A percentile compares a stretch with the other conserved stretches of the same genome.
Evolutionary conservation across 1,284 basidiomycete genomes (phyloP).

Genomic region (Phellopilus nigrolimitatus): DNA sequence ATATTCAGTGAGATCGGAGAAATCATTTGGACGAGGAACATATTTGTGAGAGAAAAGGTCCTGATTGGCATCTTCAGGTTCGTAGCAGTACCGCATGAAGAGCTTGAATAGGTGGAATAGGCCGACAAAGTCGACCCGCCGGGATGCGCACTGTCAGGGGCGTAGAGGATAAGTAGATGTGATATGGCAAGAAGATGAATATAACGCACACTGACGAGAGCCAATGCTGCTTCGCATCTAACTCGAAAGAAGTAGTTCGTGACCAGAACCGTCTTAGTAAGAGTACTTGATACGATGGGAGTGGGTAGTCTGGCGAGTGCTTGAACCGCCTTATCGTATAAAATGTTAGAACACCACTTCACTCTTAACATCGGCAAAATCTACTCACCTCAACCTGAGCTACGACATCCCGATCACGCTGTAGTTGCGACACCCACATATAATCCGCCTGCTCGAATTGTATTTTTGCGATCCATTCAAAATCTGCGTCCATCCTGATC

Average conservation of each 20-base stretch:
- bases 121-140: constrained; percentile 79
- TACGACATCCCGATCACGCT: constrained; percentile 96
- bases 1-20: constrained; percentile 88
- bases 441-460: constrained; percentile 96
- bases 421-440: constrained; percentile 98
- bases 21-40: constrained; percentile 91
- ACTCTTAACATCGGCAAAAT: not conserved
- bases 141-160: constrained; percentile 66
- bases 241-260: constrained; percentile 98
- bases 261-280: constrained; percentile 92
- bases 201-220: constrained; percentile 75
- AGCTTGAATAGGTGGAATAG: constrained; percentile 96
- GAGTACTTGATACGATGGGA: constrained; percentile 85
- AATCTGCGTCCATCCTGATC: constrained; percentile 99
- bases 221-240: constrained; percentile 89
- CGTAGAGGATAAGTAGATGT: not conserved
- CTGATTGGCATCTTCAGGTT: constrained; percentile 70
- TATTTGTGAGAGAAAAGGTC: constrained; percentile 83
- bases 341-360: constrained; percentile 13
- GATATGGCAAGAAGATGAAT: not conserved
- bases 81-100: constrained; percentile 90
- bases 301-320: constrained; percentile 81
- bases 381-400: constrained; percentile 86
- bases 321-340: constrained; percentile 71
- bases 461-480: constrained; percentile 94